Conservation (phyloP, 768 basidiomycete genomes). For the Holtermannia corniformis region DNA sequence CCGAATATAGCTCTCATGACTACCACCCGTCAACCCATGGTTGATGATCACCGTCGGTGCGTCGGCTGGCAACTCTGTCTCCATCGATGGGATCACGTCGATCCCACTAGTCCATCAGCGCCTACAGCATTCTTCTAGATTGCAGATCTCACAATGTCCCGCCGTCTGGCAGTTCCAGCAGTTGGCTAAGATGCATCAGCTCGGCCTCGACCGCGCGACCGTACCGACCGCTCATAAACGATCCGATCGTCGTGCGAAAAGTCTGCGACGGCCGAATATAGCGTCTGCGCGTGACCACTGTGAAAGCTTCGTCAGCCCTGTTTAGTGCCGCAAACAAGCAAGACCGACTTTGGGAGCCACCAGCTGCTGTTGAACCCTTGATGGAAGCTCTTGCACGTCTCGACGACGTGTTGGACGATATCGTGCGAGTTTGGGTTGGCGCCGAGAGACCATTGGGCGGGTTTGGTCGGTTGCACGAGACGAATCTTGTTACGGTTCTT, state of each 20-base stretch:
- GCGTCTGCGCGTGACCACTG: slow-evolving; percentile 37
- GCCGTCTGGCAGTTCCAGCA: slow-evolving; percentile 41
- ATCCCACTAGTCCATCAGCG: slow-evolving; percentile 7
- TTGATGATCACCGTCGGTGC: slow-evolving; percentile 45
- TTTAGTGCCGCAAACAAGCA: background rate
- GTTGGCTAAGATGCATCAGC: slow-evolving; percentile 22
- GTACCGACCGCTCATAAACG: slow-evolving; percentile 29
- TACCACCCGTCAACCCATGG: slow-evolving; percentile 49
- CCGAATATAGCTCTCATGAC: slow-evolving; percentile 77
- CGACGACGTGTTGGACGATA: background rate
- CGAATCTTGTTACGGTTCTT: background rate
- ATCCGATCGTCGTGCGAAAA: slow-evolving; percentile 32
- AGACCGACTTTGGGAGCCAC: slow-evolving; percentile 32
- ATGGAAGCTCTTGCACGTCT: slow-evolving; percentile 10
- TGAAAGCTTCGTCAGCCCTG: background rate
- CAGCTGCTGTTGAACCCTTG: slow-evolving; percentile 21
- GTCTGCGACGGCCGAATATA: slow-evolving; percentile 34
- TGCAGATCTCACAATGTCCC: slow-evolving; percentile 34
- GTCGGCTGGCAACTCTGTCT: slow-evolving; percentile 38
- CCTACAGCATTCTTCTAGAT: background rate
- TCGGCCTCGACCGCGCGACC: slow-evolving; percentile 7
- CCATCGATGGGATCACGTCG: slow-evolving; percentile 30
- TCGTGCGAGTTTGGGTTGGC: background rate
- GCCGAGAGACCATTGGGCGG: background rate
- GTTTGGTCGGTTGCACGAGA: background rate